phyloP scores from a whole-genome alignment of 2,329 filamentous ascomycete genomes.

The Cercospora janseana region DNA sequence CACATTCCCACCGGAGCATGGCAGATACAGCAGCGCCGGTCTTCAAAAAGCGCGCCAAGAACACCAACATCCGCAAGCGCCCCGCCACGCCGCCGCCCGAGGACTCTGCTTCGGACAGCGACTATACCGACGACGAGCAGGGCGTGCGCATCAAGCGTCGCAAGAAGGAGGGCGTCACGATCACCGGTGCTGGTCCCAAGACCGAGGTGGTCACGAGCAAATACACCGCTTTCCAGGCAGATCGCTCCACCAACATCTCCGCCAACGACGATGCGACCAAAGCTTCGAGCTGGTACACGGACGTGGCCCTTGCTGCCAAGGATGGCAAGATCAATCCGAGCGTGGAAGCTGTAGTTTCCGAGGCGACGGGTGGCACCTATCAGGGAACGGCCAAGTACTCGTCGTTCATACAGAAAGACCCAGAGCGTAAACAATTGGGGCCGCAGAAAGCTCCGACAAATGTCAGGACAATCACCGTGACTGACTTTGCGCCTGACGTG shows the following conservation, averaged over 20 bases:
- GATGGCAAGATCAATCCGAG: constrained; percentile 15
- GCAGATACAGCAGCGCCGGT: constrained; percentile 49
- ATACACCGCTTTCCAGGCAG: constrained; percentile 52
- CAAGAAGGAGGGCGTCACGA: constrained; percentile 64
- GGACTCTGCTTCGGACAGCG: constrained; percentile 52
- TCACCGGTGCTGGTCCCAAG: constrained; percentile 62
- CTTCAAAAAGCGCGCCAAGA: constrained; percentile 83
- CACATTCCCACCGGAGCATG: constrained; percentile 26
- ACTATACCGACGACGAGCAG: constrained; percentile 72
- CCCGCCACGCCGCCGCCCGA: constrained; percentile 73
- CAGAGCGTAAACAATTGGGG: constrained; percentile 70
- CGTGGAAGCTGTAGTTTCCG: constrained; percentile 48
- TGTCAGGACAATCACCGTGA: constrained; percentile 84
- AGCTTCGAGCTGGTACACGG: constrained; percentile 83
- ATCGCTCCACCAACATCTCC: constrained; percentile 62
- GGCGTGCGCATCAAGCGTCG: constrained; percentile 77
- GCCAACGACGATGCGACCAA: constrained; percentile 85
- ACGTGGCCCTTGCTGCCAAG: constrained; percentile 49
- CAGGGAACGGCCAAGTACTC: constrained; percentile 71
- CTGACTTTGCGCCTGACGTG: constrained; percentile 86
- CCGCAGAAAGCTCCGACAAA: constrained; percentile 87
- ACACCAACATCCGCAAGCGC: constrained; percentile 76
- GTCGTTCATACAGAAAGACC: constrained; percentile 77
- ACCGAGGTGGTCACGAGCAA: constrained; percentile 37
- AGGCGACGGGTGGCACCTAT: constrained; percentile 67